Conservation (phyloP, 2,329 filamentous ascomycete species). For the Chalaropsis ovoidea region DNA sequence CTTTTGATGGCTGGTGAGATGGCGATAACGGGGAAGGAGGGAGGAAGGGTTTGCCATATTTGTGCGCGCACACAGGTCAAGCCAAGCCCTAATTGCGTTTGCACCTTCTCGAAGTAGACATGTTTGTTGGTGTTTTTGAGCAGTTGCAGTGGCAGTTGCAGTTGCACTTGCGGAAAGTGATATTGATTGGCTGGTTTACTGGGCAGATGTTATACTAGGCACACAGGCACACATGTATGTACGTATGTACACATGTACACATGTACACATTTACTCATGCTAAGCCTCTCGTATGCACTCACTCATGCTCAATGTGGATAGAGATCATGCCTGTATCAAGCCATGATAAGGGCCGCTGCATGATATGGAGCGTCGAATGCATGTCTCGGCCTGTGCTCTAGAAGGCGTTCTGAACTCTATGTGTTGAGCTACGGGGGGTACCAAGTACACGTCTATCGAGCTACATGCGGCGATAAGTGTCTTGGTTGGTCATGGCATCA, state of each 20-base stretch:
- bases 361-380: not conserved
- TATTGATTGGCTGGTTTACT: not conserved
- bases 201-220: not conserved
- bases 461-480: not conserved
- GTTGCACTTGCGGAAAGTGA: not conserved
- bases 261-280: not conserved
- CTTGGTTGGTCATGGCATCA: not conserved
- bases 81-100: not conserved
- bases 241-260: not conserved
- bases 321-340: conserved; percentile 7
- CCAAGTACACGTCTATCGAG: not conserved
- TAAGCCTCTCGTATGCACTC: not conserved
- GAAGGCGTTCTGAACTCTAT: not conserved
- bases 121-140: not conserved
- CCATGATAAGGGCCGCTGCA: not conserved
- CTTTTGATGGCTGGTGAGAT: no score
- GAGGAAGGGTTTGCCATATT: no score
- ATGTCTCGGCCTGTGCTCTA: not conserved
- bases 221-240: not conserved
- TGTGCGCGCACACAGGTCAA: not conserved
- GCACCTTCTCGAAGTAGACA: not conserved
- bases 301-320: not conserved
- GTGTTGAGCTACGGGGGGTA: not conserved
- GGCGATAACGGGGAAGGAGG: no score
- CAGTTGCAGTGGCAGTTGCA: no score